Percentiles rank a stretch among this genome's conserved stretches.
Evolutionary conservation across 371 early-diverging fungal genomes (phyloP).

Genomic region (Syncephalastrum racemosum): DNA sequence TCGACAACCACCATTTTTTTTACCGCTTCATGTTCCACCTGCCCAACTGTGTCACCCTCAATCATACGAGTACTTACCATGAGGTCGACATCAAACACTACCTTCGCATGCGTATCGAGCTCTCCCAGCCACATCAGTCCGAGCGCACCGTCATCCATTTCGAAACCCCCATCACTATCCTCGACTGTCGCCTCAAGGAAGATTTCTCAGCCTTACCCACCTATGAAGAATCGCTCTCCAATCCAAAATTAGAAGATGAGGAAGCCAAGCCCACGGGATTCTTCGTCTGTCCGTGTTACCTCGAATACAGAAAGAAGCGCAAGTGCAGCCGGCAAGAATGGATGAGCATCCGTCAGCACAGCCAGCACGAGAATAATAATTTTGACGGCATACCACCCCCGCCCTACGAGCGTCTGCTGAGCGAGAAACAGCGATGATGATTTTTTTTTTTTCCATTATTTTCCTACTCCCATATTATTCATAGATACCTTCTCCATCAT

Average conservation of each 20-base stretch:
- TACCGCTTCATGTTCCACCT: conserved; percentile 41
- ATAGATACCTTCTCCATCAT: no score
- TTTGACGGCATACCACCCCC: conserved; percentile 10
- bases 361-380: conserved; percentile 1
- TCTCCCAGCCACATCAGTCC: conserved; percentile 22
- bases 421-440: no score
- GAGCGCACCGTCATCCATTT: conserved; percentile 24
- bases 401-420: conserved; percentile 5
- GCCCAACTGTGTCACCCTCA: conserved; percentile 43
- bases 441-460: no score
- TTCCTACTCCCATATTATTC: no score
- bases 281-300: conserved; percentile 46
- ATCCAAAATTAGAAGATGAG: conserved; percentile 24
- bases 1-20: conserved; percentile 34
- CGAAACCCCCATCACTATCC: conserved; percentile 34
- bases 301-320: conserved; percentile 41
- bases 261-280: conserved; percentile 29
- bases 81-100: conserved; percentile 43
- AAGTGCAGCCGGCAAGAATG: conserved; percentile 25
- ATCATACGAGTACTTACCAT: conserved; percentile 39
- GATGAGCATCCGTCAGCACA: conserved; percentile 27
- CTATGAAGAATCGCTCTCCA: conserved; percentile 36
- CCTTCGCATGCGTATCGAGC: conserved; percentile 37
- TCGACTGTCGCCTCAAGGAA: conserved; percentile 47
- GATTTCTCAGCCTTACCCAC: conserved; percentile 48